A percentile compares a stretch with the other conserved stretches of the same genome.
Conservation (phyloP, 2,329 filamentous ascomycete species). For the Fusarium robinianum region DNA sequence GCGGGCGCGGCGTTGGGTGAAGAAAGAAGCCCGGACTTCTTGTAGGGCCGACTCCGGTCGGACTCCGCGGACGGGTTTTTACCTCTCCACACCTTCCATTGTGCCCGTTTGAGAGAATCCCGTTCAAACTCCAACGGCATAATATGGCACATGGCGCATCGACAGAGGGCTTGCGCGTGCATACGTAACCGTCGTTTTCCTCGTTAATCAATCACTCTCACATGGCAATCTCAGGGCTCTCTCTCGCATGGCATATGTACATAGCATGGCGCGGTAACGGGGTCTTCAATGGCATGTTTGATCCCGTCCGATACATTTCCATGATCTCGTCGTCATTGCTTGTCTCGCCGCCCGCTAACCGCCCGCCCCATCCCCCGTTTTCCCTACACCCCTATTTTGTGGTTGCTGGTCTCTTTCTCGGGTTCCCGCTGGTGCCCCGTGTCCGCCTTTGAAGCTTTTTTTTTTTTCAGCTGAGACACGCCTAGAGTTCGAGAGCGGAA, state of each 20-base stretch:
- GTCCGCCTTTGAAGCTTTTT: too few relatives aligned
- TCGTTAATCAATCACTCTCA: too few relatives aligned
- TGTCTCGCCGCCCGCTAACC: not conserved
- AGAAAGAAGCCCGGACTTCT: conserved; percentile 33
- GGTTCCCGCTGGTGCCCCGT: conserved; percentile 2
- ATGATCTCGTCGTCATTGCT: conserved; percentile 16
- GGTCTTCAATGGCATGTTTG: too few relatives aligned
- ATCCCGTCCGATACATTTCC: too few relatives aligned
- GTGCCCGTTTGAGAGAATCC: too few relatives aligned
- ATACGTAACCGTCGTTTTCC: too few relatives aligned
- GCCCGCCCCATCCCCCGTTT: conserved; percentile 1
- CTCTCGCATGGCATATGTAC: not conserved
- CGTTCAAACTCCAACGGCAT: too few relatives aligned
- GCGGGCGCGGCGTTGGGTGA: too few relatives aligned
- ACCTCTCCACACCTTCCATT: conserved; percentile 2
- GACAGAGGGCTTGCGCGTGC: too few relatives aligned
- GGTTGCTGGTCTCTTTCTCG: too few relatives aligned
- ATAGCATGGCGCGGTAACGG: not conserved
- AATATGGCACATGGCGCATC: too few relatives aligned
- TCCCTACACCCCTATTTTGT: conserved; percentile 3
- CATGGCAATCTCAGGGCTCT: too few relatives aligned
- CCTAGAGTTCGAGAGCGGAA: not conserved
- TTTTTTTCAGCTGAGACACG: conserved; percentile 3
- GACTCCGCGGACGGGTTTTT: conserved; percentile 28
- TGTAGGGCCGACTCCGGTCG: conserved; percentile 34